Evolutionary conservation across 768 basidiomycete species (phyloP), one percentile per base, ranked within the genome.

Genomic region (Chalciporus sphaerocephalus): DNA sequence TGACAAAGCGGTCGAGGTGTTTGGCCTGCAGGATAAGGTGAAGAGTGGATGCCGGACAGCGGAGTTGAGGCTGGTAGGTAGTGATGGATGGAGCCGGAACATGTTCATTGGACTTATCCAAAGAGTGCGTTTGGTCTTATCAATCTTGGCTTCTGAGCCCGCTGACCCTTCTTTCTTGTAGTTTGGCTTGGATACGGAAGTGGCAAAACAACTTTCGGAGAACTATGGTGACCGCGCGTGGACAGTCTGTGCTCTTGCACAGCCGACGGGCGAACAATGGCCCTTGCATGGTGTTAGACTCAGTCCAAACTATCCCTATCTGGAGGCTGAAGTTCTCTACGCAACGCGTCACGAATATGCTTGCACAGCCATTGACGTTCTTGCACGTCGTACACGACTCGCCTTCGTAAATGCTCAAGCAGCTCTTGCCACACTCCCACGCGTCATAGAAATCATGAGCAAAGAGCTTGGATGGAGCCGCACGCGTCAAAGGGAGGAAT

Each of bases 71-170:
- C 75, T 98, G 28, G 79, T 98, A 18, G 95, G 95, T 15, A 92
- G 87, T 51, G 90, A 97, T 48, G 91, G 85, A 9, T 99, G 95
- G 95, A 87, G 79, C 64, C 74, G 85, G 56, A 93, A 92, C 64
- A 96, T 98, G 93, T 97, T 93, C 65, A 95, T 97, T 65, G 86
- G 91, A 44, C 74, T 99, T 48, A 86, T 94, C 56, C 95, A 99
- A 67, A 78, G 87, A 52, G 90, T 91, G 43, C 39, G 81, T 71
- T 10, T 4, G 13, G 47, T 28, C 44, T 42, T 15, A 25, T 21
- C 40, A 47, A 22, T 24, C 42, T 25, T 7, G 28, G 18, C 10
- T 21, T n/a, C 12, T 7, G 15, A 4, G 13, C 44, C 32, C 3
- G 13, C 27, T 22, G 6, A 6, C 4, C 23, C 27, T n/a, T 40